Percentiles rank a stretch among this genome's conserved stretches.
These are phyloP conservation scores for Ichthyophthirius multifiliis DNA, from an alignment of 169 alveolate genomes.

Conservation along the genomic window DNA sequence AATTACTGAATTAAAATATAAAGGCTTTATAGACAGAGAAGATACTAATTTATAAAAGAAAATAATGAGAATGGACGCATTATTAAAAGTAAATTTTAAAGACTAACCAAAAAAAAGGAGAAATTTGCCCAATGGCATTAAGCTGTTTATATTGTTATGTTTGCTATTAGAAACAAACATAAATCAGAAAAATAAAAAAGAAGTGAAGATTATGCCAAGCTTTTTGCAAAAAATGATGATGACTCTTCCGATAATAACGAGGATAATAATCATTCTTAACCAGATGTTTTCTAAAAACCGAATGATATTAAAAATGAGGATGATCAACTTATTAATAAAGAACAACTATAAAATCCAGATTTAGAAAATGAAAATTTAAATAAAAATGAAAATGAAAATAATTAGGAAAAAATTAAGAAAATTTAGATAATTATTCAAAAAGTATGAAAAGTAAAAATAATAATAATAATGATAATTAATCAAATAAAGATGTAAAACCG, in stretches of 20 bases:
- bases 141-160: conserved; percentile 16
- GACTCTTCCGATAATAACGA: not conserved
- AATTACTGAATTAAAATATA: not conserved
- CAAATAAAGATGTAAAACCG: not conserved
- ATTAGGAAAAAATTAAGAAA: not conserved
- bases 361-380: not conserved
- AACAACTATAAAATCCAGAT: not conserved
- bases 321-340: not conserved
- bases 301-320: not conserved
- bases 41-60: not conserved
- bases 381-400: not conserved
- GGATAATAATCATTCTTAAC: not conserved
- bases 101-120: not conserved
- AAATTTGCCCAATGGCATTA: not conserved
- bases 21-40: not conserved
- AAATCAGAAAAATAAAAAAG: conserved; percentile 12
- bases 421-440: not conserved
- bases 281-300: not conserved
- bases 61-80: conserved; percentile 3
- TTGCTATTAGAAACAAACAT: conserved; percentile 17
- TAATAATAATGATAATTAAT: not conserved
- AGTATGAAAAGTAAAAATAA: not conserved
- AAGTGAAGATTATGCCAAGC: not conserved
- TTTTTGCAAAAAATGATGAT: not conserved
- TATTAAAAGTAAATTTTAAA: not conserved